A percentile compares a stretch with the other conserved stretches of the same genome.
These are phyloP conservation scores for Cryptosporidium muris DNA, from an alignment of 169 alveolate species.

Conservation along the genomic window DNA sequence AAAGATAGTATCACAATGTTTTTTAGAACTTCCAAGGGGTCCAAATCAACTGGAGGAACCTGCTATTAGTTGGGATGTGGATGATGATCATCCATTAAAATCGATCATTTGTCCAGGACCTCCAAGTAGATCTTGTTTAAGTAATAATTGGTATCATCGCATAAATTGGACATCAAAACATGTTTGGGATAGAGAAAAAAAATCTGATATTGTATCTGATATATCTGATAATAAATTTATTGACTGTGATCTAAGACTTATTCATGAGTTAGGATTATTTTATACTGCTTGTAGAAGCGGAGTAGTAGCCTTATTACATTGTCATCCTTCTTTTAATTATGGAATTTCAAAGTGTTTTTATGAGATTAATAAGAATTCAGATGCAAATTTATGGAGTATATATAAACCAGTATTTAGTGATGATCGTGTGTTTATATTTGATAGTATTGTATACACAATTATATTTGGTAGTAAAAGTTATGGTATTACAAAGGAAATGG, in stretches of 20 bases:
- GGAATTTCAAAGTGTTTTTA: slow-evolving; percentile 49
- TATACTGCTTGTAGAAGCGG: slow-evolving; percentile 58
- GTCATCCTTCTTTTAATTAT: slow-evolving; percentile 48
- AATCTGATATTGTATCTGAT: neutral
- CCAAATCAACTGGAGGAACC: slow-evolving; percentile 58
- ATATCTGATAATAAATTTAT: slow-evolving; percentile 35
- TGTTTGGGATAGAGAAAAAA: slow-evolving; percentile 19
- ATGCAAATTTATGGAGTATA: slow-evolving; percentile 68
- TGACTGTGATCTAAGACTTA: slow-evolving; percentile 37
- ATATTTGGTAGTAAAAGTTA: slow-evolving; percentile 73
- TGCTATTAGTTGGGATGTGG: slow-evolving; percentile 59
- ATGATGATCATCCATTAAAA: slow-evolving; percentile 59
- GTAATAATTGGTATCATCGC: slow-evolving; percentile 71
- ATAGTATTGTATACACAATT: slow-evolving; percentile 76
- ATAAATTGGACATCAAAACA: slow-evolving; percentile 49
- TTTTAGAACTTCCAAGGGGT: slow-evolving; percentile 31
- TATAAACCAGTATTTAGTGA: slow-evolving; percentile 77
- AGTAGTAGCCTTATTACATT: slow-evolving; percentile 54
- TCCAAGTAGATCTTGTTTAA: slow-evolving; percentile 59
- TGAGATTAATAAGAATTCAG: slow-evolving; percentile 32
- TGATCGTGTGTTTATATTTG: slow-evolving; percentile 76
- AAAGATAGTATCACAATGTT: slow-evolving; percentile 14
- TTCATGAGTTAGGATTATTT: slow-evolving; percentile 41
- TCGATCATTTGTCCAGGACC: slow-evolving; percentile 64
- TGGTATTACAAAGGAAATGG: slow-evolving; percentile 64